Conservation (phyloP, 306 rosid species). For the Cicer cuneatum region DNA sequence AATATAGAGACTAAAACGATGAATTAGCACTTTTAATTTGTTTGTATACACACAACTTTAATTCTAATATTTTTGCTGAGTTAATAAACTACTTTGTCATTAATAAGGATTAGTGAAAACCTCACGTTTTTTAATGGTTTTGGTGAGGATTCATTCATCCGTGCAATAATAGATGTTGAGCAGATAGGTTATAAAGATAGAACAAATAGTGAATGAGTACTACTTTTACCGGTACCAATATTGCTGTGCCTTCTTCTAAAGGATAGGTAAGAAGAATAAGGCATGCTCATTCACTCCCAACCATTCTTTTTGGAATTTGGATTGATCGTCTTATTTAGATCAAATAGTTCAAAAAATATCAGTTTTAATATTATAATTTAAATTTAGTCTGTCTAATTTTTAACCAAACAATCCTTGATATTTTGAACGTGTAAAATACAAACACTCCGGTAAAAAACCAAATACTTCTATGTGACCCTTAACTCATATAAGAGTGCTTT, state of each 20-base stretch:
- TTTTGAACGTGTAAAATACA: too few species aligned
- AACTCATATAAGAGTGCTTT: neutral
- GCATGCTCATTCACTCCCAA: constrained; percentile 33
- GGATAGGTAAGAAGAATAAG: neutral
- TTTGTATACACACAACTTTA: too few species aligned
- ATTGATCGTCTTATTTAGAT: too few species aligned
- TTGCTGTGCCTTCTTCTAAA: constrained; percentile 26
- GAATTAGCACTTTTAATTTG: too few species aligned
- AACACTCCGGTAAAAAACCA: too few species aligned
- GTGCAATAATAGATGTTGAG: constrained; percentile 49
- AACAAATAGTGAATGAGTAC: constrained; percentile 44
- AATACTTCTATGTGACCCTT: neutral
- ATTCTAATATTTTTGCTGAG: too few species aligned
- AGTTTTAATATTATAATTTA: too few species aligned
- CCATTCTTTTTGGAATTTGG: constrained; percentile 1
- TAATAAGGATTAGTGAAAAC: constrained; percentile 2
- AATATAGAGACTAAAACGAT: too few species aligned
- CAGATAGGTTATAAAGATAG: neutral
- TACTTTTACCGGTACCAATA: constrained; percentile 30
- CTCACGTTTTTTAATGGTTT: constrained; percentile 5
- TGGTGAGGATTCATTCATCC: constrained; percentile 29
- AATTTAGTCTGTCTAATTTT: too few species aligned
- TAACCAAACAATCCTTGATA: too few species aligned
- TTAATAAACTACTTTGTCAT: neutral
- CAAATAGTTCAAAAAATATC: too few species aligned